Conservation (phyloP, 2,329 filamentous ascomycete species). For the Cladosporium sp. region DNA sequence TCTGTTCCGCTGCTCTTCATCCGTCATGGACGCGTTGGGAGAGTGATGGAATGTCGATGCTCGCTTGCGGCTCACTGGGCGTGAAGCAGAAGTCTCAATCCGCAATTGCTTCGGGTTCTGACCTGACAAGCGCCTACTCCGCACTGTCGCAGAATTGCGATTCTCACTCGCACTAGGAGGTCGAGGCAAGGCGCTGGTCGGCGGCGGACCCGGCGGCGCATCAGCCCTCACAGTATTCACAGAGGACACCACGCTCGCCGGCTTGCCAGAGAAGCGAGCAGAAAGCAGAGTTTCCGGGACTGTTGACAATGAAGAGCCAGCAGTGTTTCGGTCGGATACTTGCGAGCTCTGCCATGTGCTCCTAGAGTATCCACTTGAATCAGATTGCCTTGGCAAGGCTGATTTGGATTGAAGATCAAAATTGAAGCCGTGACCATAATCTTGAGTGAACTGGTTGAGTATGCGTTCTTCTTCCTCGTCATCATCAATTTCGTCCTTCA, state of each 20-base stretch:
- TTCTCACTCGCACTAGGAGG: slow-evolving; percentile 19
- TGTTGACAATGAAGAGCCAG: slow-evolving; percentile 65
- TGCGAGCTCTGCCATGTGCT: slow-evolving; percentile 75
- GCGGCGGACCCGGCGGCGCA: slow-evolving; percentile 29
- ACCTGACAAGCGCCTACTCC: slow-evolving; percentile 74
- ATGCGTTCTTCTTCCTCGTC: slow-evolving; percentile 49
- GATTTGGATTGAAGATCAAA: slow-evolving; percentile 66
- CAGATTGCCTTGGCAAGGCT: slow-evolving; percentile 70
- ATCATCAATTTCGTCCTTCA: slow-evolving; percentile 17
- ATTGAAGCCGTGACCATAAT: slow-evolving; percentile 73
- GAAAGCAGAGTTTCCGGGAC: slow-evolving; percentile 60
- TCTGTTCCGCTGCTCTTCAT: slow-evolving; percentile 19
- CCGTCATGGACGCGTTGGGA: slow-evolving; percentile 22
- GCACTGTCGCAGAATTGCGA: slow-evolving; percentile 25
- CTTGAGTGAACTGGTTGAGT: slow-evolving; percentile 82
- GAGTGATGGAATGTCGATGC: slow-evolving; percentile 30
- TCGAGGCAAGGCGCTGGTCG: slow-evolving; percentile 20
- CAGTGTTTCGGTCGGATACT: slow-evolving; percentile 56
- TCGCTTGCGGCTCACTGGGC: slow-evolving; percentile 23
- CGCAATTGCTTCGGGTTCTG: slow-evolving; percentile 78
- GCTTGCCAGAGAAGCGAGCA: slow-evolving; percentile 33
- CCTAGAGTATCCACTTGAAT: slow-evolving; percentile 73
- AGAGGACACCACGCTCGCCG: slow-evolving; percentile 20
- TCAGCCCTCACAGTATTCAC: slow-evolving; percentile 21
- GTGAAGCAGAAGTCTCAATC: slow-evolving; percentile 67